Evolutionary conservation across 805 yeast genomes (phyloP), one percentile per base, ranked within the genome.

Genomic region (Ogataea trehalophila): DNA sequence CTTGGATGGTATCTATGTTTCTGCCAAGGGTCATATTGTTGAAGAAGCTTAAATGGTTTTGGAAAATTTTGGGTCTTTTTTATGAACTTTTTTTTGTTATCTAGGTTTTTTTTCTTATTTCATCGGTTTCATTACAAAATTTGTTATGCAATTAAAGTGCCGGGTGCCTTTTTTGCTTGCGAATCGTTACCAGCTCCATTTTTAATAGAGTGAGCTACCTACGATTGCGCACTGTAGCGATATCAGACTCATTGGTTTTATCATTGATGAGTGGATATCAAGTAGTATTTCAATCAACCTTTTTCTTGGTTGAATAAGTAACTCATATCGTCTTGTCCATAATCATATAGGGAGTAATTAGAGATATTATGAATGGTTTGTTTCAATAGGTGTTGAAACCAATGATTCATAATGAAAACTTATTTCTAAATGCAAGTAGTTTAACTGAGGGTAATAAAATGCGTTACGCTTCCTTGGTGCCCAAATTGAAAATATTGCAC

Each of bases 1-100:
- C 85, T 87, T 94, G 83, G 99, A 95, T 77, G 99, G 99, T 90
- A 91, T 92, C 80, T 92, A 92, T 76, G 99, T 92, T 68, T 91
- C 97, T 62, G 95, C 87, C 79, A 87, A 86, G 78, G 96, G 96
- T 69, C 78, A 79, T 73, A 80, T 92, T 71, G 86, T 76, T 58
- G 87, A 83, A 52, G 67, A 65, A 37, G 42, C 49, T 37, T 51
- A 42, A 43, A 37, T n/a, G 15, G 16, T 14, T 26, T 26, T 13
- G 7, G 17, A 35, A 35, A n/a, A 18, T 37, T 39, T 39, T 18
- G 33, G 33, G 16, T 46, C 43, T 31, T 20, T 31, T 34, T 34
- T 37, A 37, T 45, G 33, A 20, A n/a, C 17, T 33, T 39, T 29
- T 38, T 33, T 33, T 26, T 26, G 31, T 26, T 26, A 9, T 26